phyloP scores from a whole-genome alignment of 805 yeast species.

The Candida namnaoensis region DNA sequence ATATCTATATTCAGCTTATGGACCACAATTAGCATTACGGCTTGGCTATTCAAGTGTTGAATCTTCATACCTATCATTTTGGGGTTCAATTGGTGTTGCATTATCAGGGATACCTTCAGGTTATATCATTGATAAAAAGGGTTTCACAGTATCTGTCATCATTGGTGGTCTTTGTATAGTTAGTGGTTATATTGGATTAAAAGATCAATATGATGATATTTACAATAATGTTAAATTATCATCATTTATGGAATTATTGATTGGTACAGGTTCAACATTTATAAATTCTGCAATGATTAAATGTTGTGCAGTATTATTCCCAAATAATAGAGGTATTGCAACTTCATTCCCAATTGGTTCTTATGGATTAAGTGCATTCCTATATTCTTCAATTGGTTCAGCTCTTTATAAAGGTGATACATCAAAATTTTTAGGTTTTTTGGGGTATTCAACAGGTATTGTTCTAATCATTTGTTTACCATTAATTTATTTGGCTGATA shows the following conservation, averaged over 20 bases:
- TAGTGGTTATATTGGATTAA: slow-evolving; percentile 48
- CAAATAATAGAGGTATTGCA: slow-evolving; percentile 62
- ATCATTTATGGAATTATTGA: slow-evolving; percentile 36
- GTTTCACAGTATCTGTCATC: slow-evolving; percentile 45
- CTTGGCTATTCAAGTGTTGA: slow-evolving; percentile 54
- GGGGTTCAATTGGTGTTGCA: slow-evolving; percentile 58
- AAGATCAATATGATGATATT: slow-evolving; percentile 35
- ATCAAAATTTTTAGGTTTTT: slow-evolving; percentile 37
- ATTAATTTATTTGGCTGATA: slow-evolving; percentile 22
- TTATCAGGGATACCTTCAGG: slow-evolving; percentile 67
- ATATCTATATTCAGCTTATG: slow-evolving; percentile 67
- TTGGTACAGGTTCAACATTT: slow-evolving; percentile 67
- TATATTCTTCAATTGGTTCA: slow-evolving; percentile 49
- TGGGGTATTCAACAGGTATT: slow-evolving; percentile 32
- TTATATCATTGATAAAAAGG: slow-evolving; percentile 48
- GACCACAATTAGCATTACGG: slow-evolving; percentile 62
- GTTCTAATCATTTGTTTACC: slow-evolving; percentile 39
- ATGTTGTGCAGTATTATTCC: slow-evolving; percentile 65
- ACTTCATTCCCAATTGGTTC: slow-evolving; percentile 69
- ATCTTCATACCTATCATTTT: slow-evolving; percentile 54
- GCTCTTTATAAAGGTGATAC: slow-evolving; percentile 51
- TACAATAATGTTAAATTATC: slow-evolving; percentile 31
- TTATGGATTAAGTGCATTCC: slow-evolving; percentile 67
- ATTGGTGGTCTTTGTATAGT: slow-evolving; percentile 41
- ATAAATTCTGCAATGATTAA: slow-evolving; percentile 59